Conservation (phyloP, 2,329 filamentous ascomycete species). For the Lecanosticta acicola region DNA sequence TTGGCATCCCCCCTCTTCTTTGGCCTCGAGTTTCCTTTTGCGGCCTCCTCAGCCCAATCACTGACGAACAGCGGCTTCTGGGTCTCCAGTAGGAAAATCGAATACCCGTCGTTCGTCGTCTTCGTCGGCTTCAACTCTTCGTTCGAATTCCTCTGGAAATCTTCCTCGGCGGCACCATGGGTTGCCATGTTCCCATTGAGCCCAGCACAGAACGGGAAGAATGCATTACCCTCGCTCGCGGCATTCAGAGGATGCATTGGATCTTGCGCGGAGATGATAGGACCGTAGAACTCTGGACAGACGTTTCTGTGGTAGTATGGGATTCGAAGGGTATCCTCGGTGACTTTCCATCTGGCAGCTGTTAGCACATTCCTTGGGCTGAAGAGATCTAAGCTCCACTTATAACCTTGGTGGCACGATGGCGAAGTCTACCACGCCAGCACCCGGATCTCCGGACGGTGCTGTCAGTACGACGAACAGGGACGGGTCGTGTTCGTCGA, state of each 20-base stretch:
- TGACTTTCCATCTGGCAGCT: slow-evolving; percentile 53
- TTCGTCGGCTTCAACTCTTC: slow-evolving; percentile 12
- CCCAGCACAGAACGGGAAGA: slow-evolving; percentile 13
- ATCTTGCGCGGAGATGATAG: slow-evolving; percentile 52
- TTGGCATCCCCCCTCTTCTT: slow-evolving; percentile 2
- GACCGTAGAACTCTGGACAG: slow-evolving; percentile 58
- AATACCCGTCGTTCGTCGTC: slow-evolving; percentile 9
- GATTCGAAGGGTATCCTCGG: slow-evolving; percentile 63
- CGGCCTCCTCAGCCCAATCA: slow-evolving; percentile 12
- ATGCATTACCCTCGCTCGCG: slow-evolving; percentile 4
- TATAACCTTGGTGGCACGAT: slow-evolving; percentile 57
- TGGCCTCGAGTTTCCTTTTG: slow-evolving; percentile 5
- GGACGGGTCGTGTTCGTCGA: slow-evolving; percentile 60
- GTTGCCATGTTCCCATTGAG: slow-evolving; percentile 11
- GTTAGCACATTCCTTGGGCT: no score
- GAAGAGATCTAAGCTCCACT: no score
- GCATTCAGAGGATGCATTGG: slow-evolving; percentile 37
- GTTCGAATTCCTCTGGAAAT: slow-evolving; percentile 10
- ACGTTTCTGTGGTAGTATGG: slow-evolving; percentile 66
- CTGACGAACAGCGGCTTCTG: slow-evolving; percentile 12
- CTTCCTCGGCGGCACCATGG: slow-evolving; percentile 13
- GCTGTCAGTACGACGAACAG: slow-evolving; percentile 62
- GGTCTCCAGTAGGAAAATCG: slow-evolving; percentile 14
- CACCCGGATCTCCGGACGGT: slow-evolving; percentile 46
- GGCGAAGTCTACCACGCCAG: slow-evolving; percentile 60